phyloP scores from a whole-genome alignment of 1,139 yeast genomes.

The Diutina ranongensis region DNA sequence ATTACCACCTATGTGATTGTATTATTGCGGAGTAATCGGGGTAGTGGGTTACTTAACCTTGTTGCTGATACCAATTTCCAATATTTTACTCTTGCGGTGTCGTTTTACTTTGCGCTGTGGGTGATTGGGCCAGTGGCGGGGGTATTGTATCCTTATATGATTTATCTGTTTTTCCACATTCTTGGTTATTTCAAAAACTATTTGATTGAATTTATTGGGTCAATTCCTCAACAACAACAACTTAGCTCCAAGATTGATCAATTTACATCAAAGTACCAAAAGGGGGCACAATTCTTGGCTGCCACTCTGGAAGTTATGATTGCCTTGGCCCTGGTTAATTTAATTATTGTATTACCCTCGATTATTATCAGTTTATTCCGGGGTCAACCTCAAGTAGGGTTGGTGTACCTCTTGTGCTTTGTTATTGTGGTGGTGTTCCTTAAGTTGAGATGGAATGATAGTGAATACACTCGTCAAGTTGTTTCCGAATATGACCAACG shows the following conservation, averaged over 20 bases:
- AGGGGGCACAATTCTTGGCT: constrained; percentile 35
- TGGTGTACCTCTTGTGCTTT: constrained; percentile 14
- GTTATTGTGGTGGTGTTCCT: constrained; percentile 26
- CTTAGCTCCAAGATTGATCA: constrained; percentile 16
- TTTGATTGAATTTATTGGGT: neutral
- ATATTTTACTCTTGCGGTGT: neutral
- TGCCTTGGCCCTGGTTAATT: constrained; percentile 6
- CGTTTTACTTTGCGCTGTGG: neutral
- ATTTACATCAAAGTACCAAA: constrained; percentile 30
- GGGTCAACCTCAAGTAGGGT: constrained; percentile 12
- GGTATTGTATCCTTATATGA: neutral
- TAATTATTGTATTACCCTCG: constrained; percentile 15
- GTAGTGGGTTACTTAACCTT: neutral
- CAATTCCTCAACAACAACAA: neutral
- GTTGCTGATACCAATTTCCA: neutral
- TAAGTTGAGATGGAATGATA: constrained; percentile 33
- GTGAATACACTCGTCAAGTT: constrained; percentile 29
- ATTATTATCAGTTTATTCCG: constrained; percentile 15
- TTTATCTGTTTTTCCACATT: constrained; percentile 2
- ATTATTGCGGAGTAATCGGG: neutral
- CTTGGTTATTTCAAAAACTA: constrained; percentile 1
- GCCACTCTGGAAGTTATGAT: constrained; percentile 34
- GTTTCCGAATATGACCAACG: constrained; percentile 28
- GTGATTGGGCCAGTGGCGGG: neutral
- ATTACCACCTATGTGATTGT: constrained; percentile 3